Base-by-base conservation (phyloP, 2,329 filamentous ascomycete species). In the Colletotrichum eremochloae region DNA sequence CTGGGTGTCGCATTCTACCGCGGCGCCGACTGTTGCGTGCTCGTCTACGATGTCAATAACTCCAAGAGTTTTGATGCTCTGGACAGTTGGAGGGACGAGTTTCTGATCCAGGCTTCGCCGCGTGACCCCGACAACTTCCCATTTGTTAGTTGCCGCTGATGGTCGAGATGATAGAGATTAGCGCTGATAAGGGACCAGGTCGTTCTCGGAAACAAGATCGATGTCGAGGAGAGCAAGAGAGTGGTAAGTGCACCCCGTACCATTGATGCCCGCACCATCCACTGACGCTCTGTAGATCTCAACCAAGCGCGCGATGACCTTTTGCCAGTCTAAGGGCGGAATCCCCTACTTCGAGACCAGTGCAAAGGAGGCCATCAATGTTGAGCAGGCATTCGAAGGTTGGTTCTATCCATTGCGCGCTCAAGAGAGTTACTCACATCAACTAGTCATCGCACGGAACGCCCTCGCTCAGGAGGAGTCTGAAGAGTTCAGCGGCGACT, bases 281-380 rank as follows among this genome's bases (percentile, higher is more conserved):
- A 58, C 61, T 63, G 29, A 75, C 33, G 12, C 14, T 46, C 24
- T 29, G 56, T 29, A 94, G 92, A 97, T 99, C 78, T 97, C 94
- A 40, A 95, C 93, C 79, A 98, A 98, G 89, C 90, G 96, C 75
- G 96, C 96, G 72, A 95, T 96, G 90, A 95, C 96, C 18, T 99
- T 98, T 82, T 99, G 96, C 84, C 95, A 98, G 83, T 97, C 94
- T 69, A 98, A 98, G 85, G 96, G 96, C 60, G 94, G 94, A 72
- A 98, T 99, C 76, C 96, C 96, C 24, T 99, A 99, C 84, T 99
- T 99, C 80, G 96, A 99, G 90, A 99, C 96, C 24, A 98, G 95
- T 84, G 96, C 96, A 73, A 99, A 99, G 87, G 96, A 99, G 83
- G 96, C 96, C 73, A 93, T 98, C 84, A 99, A 99, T 80, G 96